A percentile compares a stretch with the other conserved stretches of the same genome.
These are phyloP conservation scores for Calocybe cyanea DNA, from an alignment of 768 basidiomycete genomes.

Conservation along the genomic window DNA sequence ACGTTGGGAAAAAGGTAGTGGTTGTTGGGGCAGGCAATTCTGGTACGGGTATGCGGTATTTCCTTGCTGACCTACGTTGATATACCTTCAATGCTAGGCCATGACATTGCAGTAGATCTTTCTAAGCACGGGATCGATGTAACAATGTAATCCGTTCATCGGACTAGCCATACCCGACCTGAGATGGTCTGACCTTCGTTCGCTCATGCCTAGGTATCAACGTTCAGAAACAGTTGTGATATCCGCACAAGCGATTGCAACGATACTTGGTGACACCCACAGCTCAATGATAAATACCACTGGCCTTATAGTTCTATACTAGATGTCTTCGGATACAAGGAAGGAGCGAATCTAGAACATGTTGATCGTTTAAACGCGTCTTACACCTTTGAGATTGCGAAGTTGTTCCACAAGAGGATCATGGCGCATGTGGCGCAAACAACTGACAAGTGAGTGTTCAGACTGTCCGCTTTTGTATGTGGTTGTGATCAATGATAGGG, in stretches of 20 bases:
- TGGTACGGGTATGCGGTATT: slow-evolving; percentile 25
- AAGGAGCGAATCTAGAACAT: slow-evolving; percentile 9
- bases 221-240: slow-evolving; percentile 13
- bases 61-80: neutral
- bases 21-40: slow-evolving; percentile 69
- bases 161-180: neutral
- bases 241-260: slow-evolving; percentile 10
- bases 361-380: slow-evolving; percentile 16
- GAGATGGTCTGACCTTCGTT: neutral
- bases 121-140: slow-evolving; percentile 28
- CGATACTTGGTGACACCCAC: slow-evolving; percentile 8
- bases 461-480: neutral
- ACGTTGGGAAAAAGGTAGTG: slow-evolving; percentile 59
- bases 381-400: slow-evolving; percentile 7
- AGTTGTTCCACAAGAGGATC: slow-evolving; percentile 11
- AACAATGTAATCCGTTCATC: slow-evolving; percentile 8
- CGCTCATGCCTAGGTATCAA: slow-evolving; percentile 7
- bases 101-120: slow-evolving; percentile 38
- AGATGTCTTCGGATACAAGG: slow-evolving; percentile 16
- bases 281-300: neutral
- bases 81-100: slow-evolving; percentile 20
- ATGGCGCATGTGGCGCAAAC: slow-evolving; percentile 10
- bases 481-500: slow-evolving; percentile 19
- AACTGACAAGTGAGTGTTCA: slow-evolving; percentile 12
- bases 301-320: neutral